Evolutionary conservation across 306 rosid genomes (phyloP), one percentile per base, ranked within the genome.

Genomic region (Purshia tridentata): DNA sequence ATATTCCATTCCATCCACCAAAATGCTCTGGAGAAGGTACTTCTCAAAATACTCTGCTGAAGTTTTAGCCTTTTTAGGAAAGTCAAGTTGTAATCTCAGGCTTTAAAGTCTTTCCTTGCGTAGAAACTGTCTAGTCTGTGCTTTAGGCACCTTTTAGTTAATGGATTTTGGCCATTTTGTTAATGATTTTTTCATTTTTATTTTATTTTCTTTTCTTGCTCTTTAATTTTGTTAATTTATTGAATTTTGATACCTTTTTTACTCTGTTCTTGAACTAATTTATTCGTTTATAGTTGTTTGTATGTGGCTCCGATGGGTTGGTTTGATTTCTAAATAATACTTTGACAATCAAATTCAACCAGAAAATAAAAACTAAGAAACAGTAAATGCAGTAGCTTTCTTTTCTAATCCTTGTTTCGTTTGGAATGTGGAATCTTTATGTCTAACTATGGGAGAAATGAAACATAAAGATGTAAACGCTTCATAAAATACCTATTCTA

Each of bases 1-100:
- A 87, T 83, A 90, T 85, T 92, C 89, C 80, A 90, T 85, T 92
- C 89, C 80, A 71, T 84, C 81, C 78, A 70, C 81, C 84, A 78
- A 29, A 29, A 81, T 83, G 83, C 88, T 72, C 75, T 76, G 84
- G 79, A 80, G 78, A 84, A 78, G 82, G 77, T 72, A 78, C 72
- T 72, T 78, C 50, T 41, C 88, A 79, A 71, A 78, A 81, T 85
- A 80, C 81, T 73, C 68, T 84, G 81, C 75, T 67, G 67, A 76
- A 65, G 84, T 82, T 80, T 71, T 80, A 85, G 81, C 74, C 74
- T 67, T 78, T 23, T 72, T 68, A 74, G 65, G 75, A 75, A 80
- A 67, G 73, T 69, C 65, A 84, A 83, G 85, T 87, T 85, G 92
- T 87, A 77, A 78, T 85, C 86, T 83, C 80, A 85, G 88, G 90